phyloP scores from a whole-genome alignment of 306 rosid species.

The cucumber (Cucumis sativus) region Cucumber_9930_V3 NC_026660.2:9998501-9999000 shows the following conservation, averaged over 20 bases:
- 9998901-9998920: conserved; percentile 69
- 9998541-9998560: conserved; percentile 62
- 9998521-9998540: neutral
- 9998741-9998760: neutral
- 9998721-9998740: neutral
- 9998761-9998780: neutral
- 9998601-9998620: conserved; percentile 93
- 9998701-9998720: neutral
- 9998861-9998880: conserved; percentile 92
- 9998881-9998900: conserved; percentile 93
- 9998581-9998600: conserved; percentile 99
- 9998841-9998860: conserved; percentile 51
- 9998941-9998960: conserved; percentile 70
- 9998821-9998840: neutral
- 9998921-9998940: conserved; percentile 85
- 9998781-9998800: neutral
- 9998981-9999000: conserved; percentile 12
- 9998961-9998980: conserved; percentile 96
- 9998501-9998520: neutral
- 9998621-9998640: conserved; percentile 81
- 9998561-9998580: conserved; percentile 94
- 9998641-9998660: conserved; percentile 91
- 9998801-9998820: neutral
- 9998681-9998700: neutral
- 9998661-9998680: neutral